phyloP scores from a whole-genome alignment of 345 rosid genomes.

The Dipteronia sinensis region DNA sequence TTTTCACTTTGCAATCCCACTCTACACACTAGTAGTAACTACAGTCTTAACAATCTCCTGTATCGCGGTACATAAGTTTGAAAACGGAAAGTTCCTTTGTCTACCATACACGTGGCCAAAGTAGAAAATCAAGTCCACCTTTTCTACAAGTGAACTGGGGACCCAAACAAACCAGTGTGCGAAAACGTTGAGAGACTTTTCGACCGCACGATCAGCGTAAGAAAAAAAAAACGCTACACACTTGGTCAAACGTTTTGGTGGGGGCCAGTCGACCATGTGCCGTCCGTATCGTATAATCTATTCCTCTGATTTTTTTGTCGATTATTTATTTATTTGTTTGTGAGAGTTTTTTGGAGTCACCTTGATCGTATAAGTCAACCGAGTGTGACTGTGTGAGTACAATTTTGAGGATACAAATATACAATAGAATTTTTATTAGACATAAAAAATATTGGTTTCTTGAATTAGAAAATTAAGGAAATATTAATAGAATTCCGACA shows the following conservation, averaged over 20 bases:
- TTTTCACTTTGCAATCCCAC: not conserved
- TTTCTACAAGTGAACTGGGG: not conserved
- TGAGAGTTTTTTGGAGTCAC: not conserved
- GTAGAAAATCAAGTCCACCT: not conserved
- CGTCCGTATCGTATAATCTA: not conserved
- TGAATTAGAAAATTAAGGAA: too few species aligned
- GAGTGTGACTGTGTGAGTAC: not conserved
- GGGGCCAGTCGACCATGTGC: slow-evolving; percentile 17
- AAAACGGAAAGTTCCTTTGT: not conserved
- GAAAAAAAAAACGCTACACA: not conserved
- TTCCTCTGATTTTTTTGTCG: not conserved
- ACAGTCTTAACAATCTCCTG: not conserved
- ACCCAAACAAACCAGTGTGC: not conserved
- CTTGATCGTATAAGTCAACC: not conserved
- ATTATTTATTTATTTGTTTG: not conserved
- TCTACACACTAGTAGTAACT: not conserved
- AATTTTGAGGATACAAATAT: too few species aligned
- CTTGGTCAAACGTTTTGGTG: not conserved
- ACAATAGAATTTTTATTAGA: too few species aligned
- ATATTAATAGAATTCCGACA: too few species aligned
- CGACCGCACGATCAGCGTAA: not conserved
- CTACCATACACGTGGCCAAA: not conserved
- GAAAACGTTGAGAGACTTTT: not conserved
- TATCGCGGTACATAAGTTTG: not conserved
- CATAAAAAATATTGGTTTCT: too few species aligned